Percentiles rank a stretch among this genome's conserved stretches.
phyloP scores from a whole-genome alignment of 345 rosid species.

The Camelina neglecta region DNA sequence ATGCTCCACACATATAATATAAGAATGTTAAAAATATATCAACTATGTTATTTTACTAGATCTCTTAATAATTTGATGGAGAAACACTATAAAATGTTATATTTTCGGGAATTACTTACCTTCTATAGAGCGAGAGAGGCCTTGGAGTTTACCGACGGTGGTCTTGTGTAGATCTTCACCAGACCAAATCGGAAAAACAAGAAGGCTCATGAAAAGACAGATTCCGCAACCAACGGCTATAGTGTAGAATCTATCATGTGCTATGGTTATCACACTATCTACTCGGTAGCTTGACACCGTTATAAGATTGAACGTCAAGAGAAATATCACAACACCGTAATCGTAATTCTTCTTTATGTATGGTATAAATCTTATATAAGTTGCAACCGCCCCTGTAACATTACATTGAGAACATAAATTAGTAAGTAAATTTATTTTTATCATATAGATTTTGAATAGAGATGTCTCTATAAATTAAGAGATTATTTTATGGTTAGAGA shows the following conservation, averaged over 20 bases:
- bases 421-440: background rate
- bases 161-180: constrained; percentile 83
- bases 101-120: constrained; percentile 42
- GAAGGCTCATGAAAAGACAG: constrained; percentile 74
- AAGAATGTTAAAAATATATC: background rate
- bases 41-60: background rate
- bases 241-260: constrained; percentile 68
- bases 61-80: background rate
- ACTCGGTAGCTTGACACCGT: constrained; percentile 82
- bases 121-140: constrained; percentile 72
- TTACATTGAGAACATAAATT: constrained; percentile 5
- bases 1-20: constrained; percentile 50
- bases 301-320: constrained; percentile 80
- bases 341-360: constrained; percentile 85
- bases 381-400: constrained; percentile 65
- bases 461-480: background rate
- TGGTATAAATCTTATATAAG: constrained; percentile 81
- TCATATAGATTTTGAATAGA: background rate
- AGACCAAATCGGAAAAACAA: constrained; percentile 86
- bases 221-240: constrained; percentile 78
- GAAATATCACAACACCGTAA: constrained; percentile 87
- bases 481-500: constrained; percentile 2
- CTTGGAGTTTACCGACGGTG: constrained; percentile 73
- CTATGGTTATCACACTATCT: constrained; percentile 62
- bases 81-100: no score